Evolutionary conservation across 306 rosid genomes (phyloP), one percentile per base, ranked within the genome.

Genomic region (Ormosia emarginata): DNA sequence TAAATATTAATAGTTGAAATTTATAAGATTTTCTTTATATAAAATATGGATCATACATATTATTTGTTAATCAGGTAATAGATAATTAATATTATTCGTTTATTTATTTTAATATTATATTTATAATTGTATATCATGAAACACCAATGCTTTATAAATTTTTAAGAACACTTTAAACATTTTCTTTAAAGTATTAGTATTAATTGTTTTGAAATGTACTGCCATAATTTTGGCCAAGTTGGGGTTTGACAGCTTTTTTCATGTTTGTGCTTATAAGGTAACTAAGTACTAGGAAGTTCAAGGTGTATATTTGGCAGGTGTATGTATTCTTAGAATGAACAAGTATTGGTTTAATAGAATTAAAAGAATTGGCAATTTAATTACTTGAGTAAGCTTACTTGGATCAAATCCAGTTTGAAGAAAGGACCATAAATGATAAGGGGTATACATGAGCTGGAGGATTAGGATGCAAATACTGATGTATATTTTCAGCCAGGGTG

Each of bases 191-290:
- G 24, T 44, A 67, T 33, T 57, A 29, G 17, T 47, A 40, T 80
- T 44, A 49, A 79, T 53, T 81, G 53, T 74, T 65, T 57, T 76
- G 64, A 66, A 34, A 71, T 79, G 61, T 52, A 67, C 36, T 73
- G 18, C 56, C 79, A 55, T 63, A 40, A 61, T 55, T 63, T 50
- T 57, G 34, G 17, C 52, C 61, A 34, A 55, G 58, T 64, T 44
- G 40, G 59, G 79, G 46, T 66, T 78, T 17, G 29, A 8, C 4
- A 74, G 78, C 13, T n/a, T 66, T 68, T 8, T 73, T 49, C 61
- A 59, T 36, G 15, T 79, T 46, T 46, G 44, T 72, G 72, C 65
- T n/a, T 36, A 59, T 29, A 46, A 50, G 74, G 58, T 63, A 30
- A 61, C 49, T 15, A 32, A 11, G 40, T 63, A 52, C 8, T 18